Evolutionary conservation across 768 basidiomycete genomes (phyloP).

Genomic region (Mycena rosella): DNA sequence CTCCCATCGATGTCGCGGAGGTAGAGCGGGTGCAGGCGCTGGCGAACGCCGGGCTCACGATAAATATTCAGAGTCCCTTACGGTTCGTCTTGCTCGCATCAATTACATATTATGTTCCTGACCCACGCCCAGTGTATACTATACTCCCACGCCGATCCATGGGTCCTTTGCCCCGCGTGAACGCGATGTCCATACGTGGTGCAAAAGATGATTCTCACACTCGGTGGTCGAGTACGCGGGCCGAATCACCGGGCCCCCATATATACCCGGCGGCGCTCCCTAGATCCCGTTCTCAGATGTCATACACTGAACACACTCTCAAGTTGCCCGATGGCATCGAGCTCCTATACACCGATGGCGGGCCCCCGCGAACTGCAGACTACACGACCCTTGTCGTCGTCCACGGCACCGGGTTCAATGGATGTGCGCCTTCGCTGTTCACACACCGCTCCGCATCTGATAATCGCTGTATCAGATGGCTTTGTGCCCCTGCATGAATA

Average conservation of each 20-base stretch:
- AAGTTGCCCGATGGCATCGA: not conserved
- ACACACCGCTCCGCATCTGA: no score
- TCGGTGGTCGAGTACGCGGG: no score
- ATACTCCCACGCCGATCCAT: no score
- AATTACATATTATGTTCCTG: no score
- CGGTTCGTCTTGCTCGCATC: not conserved
- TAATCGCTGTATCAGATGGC: no score
- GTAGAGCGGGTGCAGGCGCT: not conserved
- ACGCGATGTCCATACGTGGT: no score
- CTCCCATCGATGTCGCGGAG: not conserved
- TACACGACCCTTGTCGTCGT: conserved; percentile 15
- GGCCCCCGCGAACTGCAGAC: not conserved
- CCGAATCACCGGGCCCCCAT: no score
- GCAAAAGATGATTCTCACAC: no score
- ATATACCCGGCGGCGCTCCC: no score
- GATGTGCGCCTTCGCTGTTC: conserved; percentile 1
- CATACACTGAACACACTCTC: conserved; percentile 1
- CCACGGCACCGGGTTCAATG: conserved; percentile 6
- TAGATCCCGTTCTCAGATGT: no score
- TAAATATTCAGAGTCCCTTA: not conserved
- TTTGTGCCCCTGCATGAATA: not conserved
- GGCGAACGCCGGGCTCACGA: not conserved
- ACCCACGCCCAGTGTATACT: no score
- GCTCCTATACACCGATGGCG: conserved; percentile 4
- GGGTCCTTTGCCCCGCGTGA: no score